Evolutionary conservation across 192 early-diverging fungal species (phyloP), one percentile per base, ranked within the genome.

Genomic region (Haplosporangium gracile): DNA sequence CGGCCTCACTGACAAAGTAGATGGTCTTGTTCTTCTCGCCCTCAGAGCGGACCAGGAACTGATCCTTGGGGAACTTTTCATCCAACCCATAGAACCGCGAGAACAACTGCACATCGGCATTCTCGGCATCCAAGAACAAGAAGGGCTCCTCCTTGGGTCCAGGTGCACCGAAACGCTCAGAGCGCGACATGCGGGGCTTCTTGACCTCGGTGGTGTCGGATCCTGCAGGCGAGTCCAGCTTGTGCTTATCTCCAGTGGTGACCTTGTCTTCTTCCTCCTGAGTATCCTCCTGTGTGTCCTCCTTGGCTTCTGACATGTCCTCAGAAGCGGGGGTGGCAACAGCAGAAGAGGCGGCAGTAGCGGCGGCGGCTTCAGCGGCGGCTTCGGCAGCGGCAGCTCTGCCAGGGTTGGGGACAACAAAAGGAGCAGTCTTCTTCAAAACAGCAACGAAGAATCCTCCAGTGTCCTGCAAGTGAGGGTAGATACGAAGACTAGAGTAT

Each of bases 391-490:
- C 76, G 13, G 82, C 80, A 73, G 94, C 94, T 76, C 93, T 92
- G 26, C 47, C 63, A 68, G 82, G 77, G 82, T 88, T 89, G 55
- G 84, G 84, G 32, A 86, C 84, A n/a, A 86, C 84, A 68, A 72
- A 86, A 24, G 95, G 93, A 2, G 86, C 91, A 11, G 95, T 93
- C 91, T 99, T 99, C 89, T 97, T 93, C 72, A 99, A 90, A 13
- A 99, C 96, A 39, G 97, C 97, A 29, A 99, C 95, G 92, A 99
- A 99, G 91, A 99, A 99, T 18, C 97, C 99, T 63, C 99, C 99
- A 13, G 97, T 98, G 90, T 99, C 95, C 90, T 99, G 99, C 75
- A 94, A 81, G 72, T 96, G 95, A 73, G 99, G 97, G 83, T 97
- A 97, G 45, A 99, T 94, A 45, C 99, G 95, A 86, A 99, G 75